A percentile compares a stretch with the other conserved stretches of the same genome.
These are phyloP conservation scores for Xylaria curta DNA, from an alignment of 495 filamentous ascomycete genomes.

Conservation along the genomic window DNA sequence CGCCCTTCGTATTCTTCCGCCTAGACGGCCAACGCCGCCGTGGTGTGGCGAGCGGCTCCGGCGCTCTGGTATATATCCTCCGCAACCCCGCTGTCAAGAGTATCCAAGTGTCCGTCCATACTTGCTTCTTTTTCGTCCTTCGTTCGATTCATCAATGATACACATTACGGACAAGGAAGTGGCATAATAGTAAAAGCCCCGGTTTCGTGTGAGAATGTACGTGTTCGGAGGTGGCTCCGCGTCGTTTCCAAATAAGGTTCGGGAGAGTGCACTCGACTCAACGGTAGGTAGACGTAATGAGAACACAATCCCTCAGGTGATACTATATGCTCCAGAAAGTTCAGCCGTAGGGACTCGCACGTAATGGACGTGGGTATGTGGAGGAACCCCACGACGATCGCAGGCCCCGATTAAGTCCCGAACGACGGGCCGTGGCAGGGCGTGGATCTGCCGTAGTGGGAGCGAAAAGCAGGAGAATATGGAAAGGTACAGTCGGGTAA, in stretches of 20 bases:
- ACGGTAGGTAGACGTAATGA: conserved; percentile 28
- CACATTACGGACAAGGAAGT: conserved; percentile 28
- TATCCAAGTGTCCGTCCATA: conserved; percentile 9
- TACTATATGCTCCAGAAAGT: conserved; percentile 48
- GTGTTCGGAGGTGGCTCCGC: conserved; percentile 25
- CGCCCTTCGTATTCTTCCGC: background rate
- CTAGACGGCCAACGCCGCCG: conserved; percentile 7
- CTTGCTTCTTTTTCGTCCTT: conserved; percentile 16
- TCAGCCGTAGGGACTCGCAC: conserved; percentile 38
- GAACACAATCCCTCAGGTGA: conserved; percentile 34
- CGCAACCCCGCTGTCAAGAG: background rate
- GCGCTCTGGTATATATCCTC: conserved; percentile 24
- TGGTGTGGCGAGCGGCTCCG: conserved; percentile 13
- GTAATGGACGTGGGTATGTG: background rate
- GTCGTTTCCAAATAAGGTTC: conserved; percentile 24
- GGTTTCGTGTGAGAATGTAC: conserved; percentile 11
- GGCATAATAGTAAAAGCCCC: conserved; percentile 12
- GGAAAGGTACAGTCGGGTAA: conserved; percentile 25
- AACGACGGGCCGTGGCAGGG: conserved; percentile 24
- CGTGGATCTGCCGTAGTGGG: conserved; percentile 15
- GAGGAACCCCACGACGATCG: conserved; percentile 25
- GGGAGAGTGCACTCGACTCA: conserved; percentile 22
- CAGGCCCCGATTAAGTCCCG: conserved; percentile 22
- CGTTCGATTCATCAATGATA: conserved; percentile 25
- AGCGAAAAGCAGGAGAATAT: conserved; percentile 16